Conservation (phyloP, 1,139 yeast genomes). For the Yamadazyma blattariae region DNA sequence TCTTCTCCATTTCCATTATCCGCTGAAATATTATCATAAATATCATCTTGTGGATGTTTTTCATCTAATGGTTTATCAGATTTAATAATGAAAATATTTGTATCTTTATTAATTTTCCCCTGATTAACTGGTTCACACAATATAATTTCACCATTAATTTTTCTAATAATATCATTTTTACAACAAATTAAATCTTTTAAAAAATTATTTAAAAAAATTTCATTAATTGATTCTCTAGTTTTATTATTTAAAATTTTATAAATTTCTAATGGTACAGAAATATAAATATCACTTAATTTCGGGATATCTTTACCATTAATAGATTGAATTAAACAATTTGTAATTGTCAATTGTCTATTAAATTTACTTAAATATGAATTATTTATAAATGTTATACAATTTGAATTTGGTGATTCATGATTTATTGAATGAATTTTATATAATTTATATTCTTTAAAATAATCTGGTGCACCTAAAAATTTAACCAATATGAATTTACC, state of each 20-base stretch:
- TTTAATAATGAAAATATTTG: constrained; percentile 54
- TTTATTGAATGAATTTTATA: constrained; percentile 34
- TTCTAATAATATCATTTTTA: constrained; percentile 32
- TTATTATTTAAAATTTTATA: constrained; percentile 34
- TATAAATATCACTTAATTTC: constrained; percentile 27
- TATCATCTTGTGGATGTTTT: background rate
- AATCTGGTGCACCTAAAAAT: constrained; percentile 45
- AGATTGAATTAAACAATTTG: constrained; percentile 29
- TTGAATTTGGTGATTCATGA: constrained; percentile 14
- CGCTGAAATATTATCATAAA: no score
- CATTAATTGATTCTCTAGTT: constrained; percentile 23
- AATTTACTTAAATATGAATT: constrained; percentile 30
- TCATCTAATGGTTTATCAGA: constrained; percentile 3
- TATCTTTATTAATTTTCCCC: constrained; percentile 46
- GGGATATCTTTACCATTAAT: constrained; percentile 27
- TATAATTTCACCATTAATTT: constrained; percentile 49
- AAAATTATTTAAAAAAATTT: constrained; percentile 26
- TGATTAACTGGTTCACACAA: constrained; percentile 75
- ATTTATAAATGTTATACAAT: constrained; percentile 37
- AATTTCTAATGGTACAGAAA: constrained; percentile 45
- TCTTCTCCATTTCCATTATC: constrained; percentile 6
- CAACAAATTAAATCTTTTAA: constrained; percentile 34
- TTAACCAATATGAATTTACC: constrained; percentile 29
- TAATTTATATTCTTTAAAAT: constrained; percentile 32
- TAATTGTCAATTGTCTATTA: constrained; percentile 34